Percentiles rank a stretch among this genome's conserved stretches.
phyloP scores from a whole-genome alignment of 495 filamentous ascomycete species.

The Pseudoneurospora amorphoporcata region DNA sequence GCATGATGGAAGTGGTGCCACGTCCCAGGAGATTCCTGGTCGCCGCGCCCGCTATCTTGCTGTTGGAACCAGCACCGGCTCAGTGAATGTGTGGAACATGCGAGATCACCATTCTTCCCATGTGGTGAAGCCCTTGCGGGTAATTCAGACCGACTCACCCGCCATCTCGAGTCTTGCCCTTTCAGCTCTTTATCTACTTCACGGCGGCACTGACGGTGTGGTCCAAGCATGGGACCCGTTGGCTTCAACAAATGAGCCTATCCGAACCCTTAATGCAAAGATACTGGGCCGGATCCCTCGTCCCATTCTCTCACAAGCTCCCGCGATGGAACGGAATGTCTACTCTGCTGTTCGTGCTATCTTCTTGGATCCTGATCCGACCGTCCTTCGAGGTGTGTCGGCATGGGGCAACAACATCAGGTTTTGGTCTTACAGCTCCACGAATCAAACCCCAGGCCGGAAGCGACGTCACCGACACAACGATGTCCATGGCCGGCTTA shows the following conservation, averaged over 20 bases:
- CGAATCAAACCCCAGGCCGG: constrained; percentile 28
- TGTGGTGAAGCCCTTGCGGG: constrained; percentile 51
- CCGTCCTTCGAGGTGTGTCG: constrained; percentile 81
- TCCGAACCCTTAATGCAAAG: constrained; percentile 82
- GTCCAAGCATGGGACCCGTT: constrained; percentile 96
- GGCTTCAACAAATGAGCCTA: constrained; percentile 64
- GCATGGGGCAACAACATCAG: constrained; percentile 77
- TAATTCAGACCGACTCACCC: constrained; percentile 88
- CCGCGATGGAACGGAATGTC: constrained; percentile 44
- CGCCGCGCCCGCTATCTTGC: constrained; percentile 74
- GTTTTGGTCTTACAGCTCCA: constrained; percentile 89
- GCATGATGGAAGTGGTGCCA: constrained; percentile 12
- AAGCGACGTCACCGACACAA: constrained; percentile 37
- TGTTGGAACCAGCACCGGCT: constrained; percentile 69
- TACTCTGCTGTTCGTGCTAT: constrained; percentile 78
- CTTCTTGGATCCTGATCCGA: constrained; percentile 79
- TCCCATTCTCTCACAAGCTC: constrained; percentile 29
- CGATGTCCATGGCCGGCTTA: constrained; percentile 31
- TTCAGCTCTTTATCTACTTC: constrained; percentile 77
- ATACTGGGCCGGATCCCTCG: constrained; percentile 66
- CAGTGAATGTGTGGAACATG: constrained; percentile 75
- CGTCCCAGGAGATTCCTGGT: constrained; percentile 55
- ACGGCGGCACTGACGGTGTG: constrained; percentile 89
- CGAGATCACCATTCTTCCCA: constrained; percentile 47
- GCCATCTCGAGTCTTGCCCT: constrained; percentile 77